Base-by-base conservation (phyloP, 371 early-diverging fungal genomes). In the Mucor saturninus region DNA sequence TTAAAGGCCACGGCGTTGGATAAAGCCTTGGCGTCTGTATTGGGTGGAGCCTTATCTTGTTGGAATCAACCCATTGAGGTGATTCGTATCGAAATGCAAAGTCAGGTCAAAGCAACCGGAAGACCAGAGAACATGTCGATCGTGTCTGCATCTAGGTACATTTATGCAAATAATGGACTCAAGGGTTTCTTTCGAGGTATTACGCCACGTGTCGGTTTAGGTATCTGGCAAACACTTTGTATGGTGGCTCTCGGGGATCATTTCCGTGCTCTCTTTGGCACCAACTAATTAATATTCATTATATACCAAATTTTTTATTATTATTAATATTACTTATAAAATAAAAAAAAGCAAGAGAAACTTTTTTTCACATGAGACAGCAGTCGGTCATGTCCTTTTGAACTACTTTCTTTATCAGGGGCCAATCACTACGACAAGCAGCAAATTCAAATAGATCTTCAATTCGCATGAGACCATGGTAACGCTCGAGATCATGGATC, bases 21-120 rank as follows among this genome's bases (percentile, higher is more conserved):
- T 65, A 84, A 86, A 65, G 85, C 91, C 42, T 65, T 87, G n/a
- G 87, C 96, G 3, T 93, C 94, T 26, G 88, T 91, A 14, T 76
- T 95, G 54, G 95, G 93, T 72, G 97, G 96, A 66, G 95, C 93
- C 26, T 76, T 96, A 39, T 87, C 91, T 14, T 95, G 96, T 83
- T 97, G 97, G 97, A 95, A 96, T 74, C 97, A 96, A 80, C 97
- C 97, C 15, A 93, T 97, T 63, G 97, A 97, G 72, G 97, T 97
- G 38, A 97, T 98, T 54, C 92, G 98, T 37, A 93, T 98, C 10
- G 98, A 98, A 70, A 97, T 98, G 97, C 96, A 97, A 79, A 86
- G 87, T 56, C 96, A 95, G 75, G 83, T 92, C 52, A 91, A 95
- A 79, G 77, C 86, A 2, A 87, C 67, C 11, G 93, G 90, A 52